Conservation (phyloP, 1,139 yeast species). For the Wickerhamiella infanticola region DNA sequence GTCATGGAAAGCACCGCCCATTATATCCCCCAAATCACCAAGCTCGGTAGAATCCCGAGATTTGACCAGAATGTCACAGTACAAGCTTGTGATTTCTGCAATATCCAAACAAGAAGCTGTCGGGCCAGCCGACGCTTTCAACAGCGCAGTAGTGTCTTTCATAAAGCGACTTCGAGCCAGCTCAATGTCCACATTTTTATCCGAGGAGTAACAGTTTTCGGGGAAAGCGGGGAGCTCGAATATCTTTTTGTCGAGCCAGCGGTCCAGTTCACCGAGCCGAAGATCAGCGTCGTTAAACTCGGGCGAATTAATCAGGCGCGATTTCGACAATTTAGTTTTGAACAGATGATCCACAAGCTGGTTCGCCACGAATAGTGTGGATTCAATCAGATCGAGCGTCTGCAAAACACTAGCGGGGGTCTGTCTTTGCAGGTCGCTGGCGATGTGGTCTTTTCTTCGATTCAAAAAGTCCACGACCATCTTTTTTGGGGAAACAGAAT, state of each 20-base stretch:
- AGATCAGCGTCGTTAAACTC: conserved; percentile 5
- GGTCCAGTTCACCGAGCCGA: background rate
- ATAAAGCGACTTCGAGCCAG: conserved; percentile 2
- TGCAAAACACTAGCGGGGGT: background rate
- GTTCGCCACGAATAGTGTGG: conserved; percentile 2
- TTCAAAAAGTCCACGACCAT: conserved; percentile 5
- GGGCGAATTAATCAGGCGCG: conserved; percentile 7
- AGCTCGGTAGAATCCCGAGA: conserved; percentile 2
- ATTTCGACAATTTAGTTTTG: conserved; percentile 5
- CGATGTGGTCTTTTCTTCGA: conserved; percentile 3
- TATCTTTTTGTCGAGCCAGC: background rate
- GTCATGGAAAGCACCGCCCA: background rate
- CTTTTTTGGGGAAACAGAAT: conserved; percentile 4
- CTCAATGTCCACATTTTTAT: background rate
- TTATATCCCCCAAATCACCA: background rate
- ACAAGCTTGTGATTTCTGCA: background rate
- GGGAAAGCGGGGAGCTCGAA: conserved; percentile 7
- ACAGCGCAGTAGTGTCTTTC: background rate
- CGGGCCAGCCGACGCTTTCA: background rate
- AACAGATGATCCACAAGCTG: conserved; percentile 4
- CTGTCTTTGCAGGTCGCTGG: conserved; percentile 2
- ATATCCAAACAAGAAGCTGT: background rate
- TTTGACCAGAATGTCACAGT: background rate
- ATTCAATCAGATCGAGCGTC: conserved; percentile 2
- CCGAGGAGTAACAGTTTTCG: conserved; percentile 5